These are phyloP conservation scores for Garcia nutans DNA, from an alignment of 345 rosid species.

Conservation along the genomic window DNA sequence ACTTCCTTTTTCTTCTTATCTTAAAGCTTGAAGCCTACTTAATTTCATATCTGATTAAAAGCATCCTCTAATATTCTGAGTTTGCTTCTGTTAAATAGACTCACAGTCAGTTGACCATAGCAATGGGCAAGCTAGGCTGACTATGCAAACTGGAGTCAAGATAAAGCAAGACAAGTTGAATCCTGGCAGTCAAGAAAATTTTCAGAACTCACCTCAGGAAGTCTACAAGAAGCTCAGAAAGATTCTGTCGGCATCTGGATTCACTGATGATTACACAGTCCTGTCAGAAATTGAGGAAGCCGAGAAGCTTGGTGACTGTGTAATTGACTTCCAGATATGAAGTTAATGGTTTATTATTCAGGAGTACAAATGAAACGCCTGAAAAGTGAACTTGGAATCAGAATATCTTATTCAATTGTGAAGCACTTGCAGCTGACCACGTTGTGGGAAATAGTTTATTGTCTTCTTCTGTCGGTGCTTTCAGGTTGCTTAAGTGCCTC, in stretches of 20 bases:
- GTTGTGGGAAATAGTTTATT: not conserved
- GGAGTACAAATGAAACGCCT: not conserved
- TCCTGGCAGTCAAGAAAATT: conserved; percentile 17
- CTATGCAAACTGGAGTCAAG: conserved; percentile 15
- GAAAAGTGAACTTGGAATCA: conserved; percentile 1
- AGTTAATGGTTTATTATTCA: conserved; percentile 1
- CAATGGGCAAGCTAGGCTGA: conserved; percentile 8
- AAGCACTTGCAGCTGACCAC: not conserved
- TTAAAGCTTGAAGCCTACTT: not conserved
- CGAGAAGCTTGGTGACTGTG: conserved; percentile 43
- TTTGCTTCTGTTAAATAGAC: conserved; percentile 20
- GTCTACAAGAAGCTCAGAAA: conserved; percentile 36
- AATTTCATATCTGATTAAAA: not conserved
- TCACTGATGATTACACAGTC: conserved; percentile 26
- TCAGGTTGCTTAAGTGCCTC: not conserved
- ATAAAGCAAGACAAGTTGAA: conserved; percentile 10
- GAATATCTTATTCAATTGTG: conserved; percentile 5
- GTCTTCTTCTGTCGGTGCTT: not conserved
- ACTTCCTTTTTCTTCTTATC: not conserved
- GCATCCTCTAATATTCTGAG: not conserved
- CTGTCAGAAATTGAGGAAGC: conserved; percentile 47
- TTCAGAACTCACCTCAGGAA: conserved; percentile 21
- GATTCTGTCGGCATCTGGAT: conserved; percentile 30
- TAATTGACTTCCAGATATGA: conserved; percentile 64
- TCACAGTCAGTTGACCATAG: conserved; percentile 23